phyloP scores from a whole-genome alignment of 352 stramenopile species.

The Phytophthora multivora region DNA sequence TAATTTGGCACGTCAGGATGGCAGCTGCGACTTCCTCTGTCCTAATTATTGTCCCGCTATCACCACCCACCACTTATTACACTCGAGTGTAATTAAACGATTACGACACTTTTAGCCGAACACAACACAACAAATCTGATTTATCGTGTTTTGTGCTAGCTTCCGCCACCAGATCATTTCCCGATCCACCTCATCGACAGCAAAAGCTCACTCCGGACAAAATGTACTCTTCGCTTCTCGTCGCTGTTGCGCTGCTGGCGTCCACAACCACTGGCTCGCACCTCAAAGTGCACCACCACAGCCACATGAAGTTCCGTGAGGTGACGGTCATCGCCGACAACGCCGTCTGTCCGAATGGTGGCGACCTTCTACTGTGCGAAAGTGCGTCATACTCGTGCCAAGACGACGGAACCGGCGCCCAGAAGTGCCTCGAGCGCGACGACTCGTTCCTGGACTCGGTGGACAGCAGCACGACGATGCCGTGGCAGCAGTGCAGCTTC shows the following conservation, averaged over 20 bases:
- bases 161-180: conserved; percentile 19
- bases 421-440: conserved; percentile 44
- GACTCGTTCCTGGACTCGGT: conserved; percentile 50
- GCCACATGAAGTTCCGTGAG: conserved; percentile 56
- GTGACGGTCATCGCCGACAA: conserved; percentile 48
- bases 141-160: conserved; percentile 6
- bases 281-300: conserved; percentile 31
- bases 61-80: neutral
- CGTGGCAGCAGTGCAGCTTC: conserved; percentile 44
- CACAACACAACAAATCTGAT: conserved; percentile 10
- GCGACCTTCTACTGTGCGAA: conserved; percentile 46
- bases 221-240: conserved; percentile 30
- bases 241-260: conserved; percentile 22
- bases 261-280: conserved; percentile 7
- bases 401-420: conserved; percentile 38
- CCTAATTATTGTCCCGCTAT: neutral
- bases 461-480: conserved; percentile 41
- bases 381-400: conserved; percentile 48
- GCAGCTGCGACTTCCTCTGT: conserved; percentile 1
- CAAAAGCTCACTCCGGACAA: neutral
- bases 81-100: too few relatives aligned
- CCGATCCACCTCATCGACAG: conserved; percentile 2
- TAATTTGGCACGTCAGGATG: conserved; percentile 8
- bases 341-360: conserved; percentile 49
- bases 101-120: neutral